Percentiles rank a stretch among this genome's conserved stretches.
These are phyloP conservation scores for peach (Prunus persica) DNA, from an alignment of 306 rosid genomes.

Conservation along the genomic window Prunus_persica_NCBIv2 NC_034009.1:25947501-25948000, in stretches of 20 bases:
- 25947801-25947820: constrained; percentile 38
- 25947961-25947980: background rate
- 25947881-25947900: constrained; percentile 27
- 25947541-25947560: constrained; percentile 75
- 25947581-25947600: constrained; percentile 85
- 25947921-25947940: constrained; percentile 22
- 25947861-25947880: constrained; percentile 28
- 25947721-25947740: background rate
- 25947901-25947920: constrained; percentile 28
- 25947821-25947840: constrained; percentile 29
- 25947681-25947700: constrained; percentile 9
- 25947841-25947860: constrained; percentile 42
- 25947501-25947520: background rate
- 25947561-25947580: constrained; percentile 88
- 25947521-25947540: constrained; percentile 16
- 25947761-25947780: constrained; percentile 71
- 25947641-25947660: constrained; percentile 60
- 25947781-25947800: constrained; percentile 70
- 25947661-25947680: constrained; percentile 31
- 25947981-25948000: background rate
- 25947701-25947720: constrained; percentile 11
- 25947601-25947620: constrained; percentile 72
- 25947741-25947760: constrained; percentile 19
- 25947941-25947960: background rate
- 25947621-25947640: constrained; percentile 87